Base-by-base conservation (phyloP, 1,139 yeast species). In the Oligophagozyma castellii region DNA sequence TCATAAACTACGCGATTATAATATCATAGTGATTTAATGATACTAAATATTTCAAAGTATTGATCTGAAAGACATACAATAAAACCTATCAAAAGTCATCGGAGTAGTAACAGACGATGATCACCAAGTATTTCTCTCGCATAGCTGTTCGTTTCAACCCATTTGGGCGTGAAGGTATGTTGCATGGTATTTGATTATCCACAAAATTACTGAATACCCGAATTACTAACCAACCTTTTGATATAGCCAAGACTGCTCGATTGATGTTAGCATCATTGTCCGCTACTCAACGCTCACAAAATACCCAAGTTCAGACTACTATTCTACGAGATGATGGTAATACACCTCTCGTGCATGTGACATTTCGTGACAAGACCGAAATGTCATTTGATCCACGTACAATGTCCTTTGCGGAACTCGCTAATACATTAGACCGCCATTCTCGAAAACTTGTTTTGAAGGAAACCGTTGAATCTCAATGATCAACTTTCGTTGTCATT, bases 71-170 rank as follows among this genome's bases (percentile, higher is more conserved):
- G n/a, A n/a, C n/a, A n/a, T n/a, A n/a, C n/a, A n/a, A n/a, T n/a
- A n/a, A n/a, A n/a, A n/a, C n/a, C n/a, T n/a, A n/a, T n/a, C n/a
- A n/a, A n/a, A n/a, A n/a, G n/a, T n/a, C n/a, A n/a, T n/a, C n/a
- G n/a, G n/a, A n/a, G n/a, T n/a, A n/a, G n/a, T n/a, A n/a, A n/a
- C n/a, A 18, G 20, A 18, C 8, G 12, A 81, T 83, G 94, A 76
- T 83, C 44, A 83, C 94, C 28, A 80, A 80, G 56, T 81, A 76
- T 58, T 79, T 83, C 56, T 62, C 81, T 22, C 73, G 73, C 44
- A 81, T 81, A n/a, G 60, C 63, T 26, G 81, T 83, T 28, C 73
- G 65, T 49, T 83, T 83, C 61, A 73, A 79, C 50, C 95, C 95
- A 1, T 67, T 80, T 37, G 68, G 73, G 1, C 55, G 64, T 22